Base-by-base conservation (phyloP, 2,329 filamentous ascomycete species). In the Aspergillus tubingensis region DNA sequence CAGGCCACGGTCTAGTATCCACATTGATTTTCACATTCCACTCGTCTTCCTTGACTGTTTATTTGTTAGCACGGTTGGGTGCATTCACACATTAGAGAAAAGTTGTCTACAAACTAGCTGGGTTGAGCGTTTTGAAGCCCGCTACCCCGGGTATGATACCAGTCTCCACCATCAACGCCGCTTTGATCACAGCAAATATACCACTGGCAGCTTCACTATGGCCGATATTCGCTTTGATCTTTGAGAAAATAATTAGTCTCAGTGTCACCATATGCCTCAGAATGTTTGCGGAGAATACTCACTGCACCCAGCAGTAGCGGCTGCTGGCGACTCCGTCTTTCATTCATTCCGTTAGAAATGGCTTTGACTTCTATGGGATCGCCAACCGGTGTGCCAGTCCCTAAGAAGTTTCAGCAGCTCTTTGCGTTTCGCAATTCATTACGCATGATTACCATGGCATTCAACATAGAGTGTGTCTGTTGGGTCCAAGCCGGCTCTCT, bases 151-250 rank as follows among this genome's bases (percentile, higher is more conserved):
- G 61, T 8, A 73, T 69, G 4, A 47, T 44, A 7, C 59, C 48
- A 15, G 70, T 52, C 30, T 73, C 68, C 27, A 73, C 44, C 1
- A 60, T 53, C 6, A 73, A 50, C 6, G 67, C 63, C 25, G 66
- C 61, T 25, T 73, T 73, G 39, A 73, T 68, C 2, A 73, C 49
- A 36, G 68, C 67, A 0, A 66, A 67, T n/a, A 73, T 59, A 3
- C 69, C 70, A 15, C 67, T 66, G 30, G 69, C 67, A 3, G 66
- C 68, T 49, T 73, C 70, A 0, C 62, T 65, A 32, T 73, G 70
- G 8, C 70, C 70, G 3, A 73, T 63, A 32, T 72, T 72, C 1
- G 69, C 59, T 59, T 73, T 73, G 7, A 72, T 65, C 68, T 63
- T 19, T 27, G 2, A 27, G 6, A 8, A 39, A 11, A n/a, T 43